Conservation (phyloP, 2,329 filamentous ascomycete species). For the Ophiostoma perfectum region DNA sequence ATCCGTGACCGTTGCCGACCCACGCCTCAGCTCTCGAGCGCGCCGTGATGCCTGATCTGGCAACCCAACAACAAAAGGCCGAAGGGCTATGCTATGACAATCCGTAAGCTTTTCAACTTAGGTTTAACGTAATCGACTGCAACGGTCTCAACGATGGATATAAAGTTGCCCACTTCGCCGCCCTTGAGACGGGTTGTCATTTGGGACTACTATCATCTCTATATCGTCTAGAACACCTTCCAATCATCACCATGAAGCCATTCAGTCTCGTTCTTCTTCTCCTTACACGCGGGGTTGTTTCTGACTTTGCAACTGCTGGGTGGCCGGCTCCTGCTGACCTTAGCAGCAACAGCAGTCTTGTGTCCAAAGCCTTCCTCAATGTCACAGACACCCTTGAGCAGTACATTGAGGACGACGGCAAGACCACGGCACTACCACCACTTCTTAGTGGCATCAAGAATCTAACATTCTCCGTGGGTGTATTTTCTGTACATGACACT, state of each 20-base stretch:
- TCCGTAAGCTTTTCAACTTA: background rate
- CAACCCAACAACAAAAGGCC: background rate
- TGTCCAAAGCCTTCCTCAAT: background rate
- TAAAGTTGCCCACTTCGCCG: background rate
- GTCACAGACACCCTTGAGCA: background rate
- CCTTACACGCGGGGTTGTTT: background rate
- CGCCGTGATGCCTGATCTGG: slow-evolving; percentile 4
- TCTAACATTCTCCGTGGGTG: background rate
- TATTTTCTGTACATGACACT: background rate
- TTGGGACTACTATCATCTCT: background rate
- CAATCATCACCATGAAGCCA: background rate
- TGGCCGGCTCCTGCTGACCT: background rate
- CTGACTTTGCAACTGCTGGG: background rate
- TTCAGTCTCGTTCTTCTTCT: background rate
- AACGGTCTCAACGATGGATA: background rate
- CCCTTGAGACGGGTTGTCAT: background rate
- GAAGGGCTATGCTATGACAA: background rate
- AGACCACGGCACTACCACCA: background rate
- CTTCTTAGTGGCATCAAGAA: background rate
- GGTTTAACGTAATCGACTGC: background rate
- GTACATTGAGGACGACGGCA: background rate
- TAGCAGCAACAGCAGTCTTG: background rate
- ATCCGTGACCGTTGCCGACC: background rate
- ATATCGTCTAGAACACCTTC: background rate
- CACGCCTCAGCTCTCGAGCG: background rate